Conservation (phyloP, 805 yeast species). For the Ogataea paraovalis region DNA sequence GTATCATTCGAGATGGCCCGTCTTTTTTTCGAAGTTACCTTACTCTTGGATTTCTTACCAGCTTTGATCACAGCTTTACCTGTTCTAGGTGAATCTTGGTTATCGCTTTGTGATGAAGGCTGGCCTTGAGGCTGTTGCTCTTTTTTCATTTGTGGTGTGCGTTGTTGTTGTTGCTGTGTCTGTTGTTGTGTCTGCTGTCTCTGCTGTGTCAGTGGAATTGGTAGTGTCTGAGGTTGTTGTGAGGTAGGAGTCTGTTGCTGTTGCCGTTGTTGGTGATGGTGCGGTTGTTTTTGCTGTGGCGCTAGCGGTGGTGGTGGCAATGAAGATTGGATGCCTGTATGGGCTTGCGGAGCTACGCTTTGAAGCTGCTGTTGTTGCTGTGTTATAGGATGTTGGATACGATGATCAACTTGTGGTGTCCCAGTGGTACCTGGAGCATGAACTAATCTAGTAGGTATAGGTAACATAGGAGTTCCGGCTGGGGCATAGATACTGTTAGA, state of each 20-base stretch:
- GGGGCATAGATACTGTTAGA: slow-evolving; percentile 21
- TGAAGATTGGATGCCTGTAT: slow-evolving; percentile 2
- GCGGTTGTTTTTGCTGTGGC: background rate
- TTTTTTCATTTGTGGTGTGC: too few relatives aligned
- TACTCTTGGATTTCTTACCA: slow-evolving; percentile 4
- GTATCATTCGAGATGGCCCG: background rate
- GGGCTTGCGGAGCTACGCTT: slow-evolving; percentile 6
- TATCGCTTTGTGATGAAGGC: background rate
- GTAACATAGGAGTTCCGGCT: slow-evolving; percentile 16
- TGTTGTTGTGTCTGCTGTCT: background rate
- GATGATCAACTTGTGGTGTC: slow-evolving; percentile 5
- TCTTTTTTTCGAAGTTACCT: slow-evolving; percentile 1
- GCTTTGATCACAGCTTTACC: background rate
- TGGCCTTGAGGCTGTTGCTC: background rate
- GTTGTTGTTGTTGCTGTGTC: background rate
- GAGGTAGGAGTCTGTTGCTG: background rate
- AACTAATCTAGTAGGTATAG: slow-evolving; percentile 19
- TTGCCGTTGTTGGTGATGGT: too few relatives aligned
- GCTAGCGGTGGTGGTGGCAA: slow-evolving; percentile 2
- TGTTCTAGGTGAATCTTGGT: background rate
- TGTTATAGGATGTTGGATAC: slow-evolving; percentile 3
- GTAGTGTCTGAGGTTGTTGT: background rate
- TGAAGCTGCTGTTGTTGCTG: slow-evolving; percentile 11
- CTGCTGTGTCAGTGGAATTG: background rate
- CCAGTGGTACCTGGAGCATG: slow-evolving; percentile 8